A percentile compares a stretch with the other conserved stretches of the same genome.
phyloP scores from a whole-genome alignment of 805 yeast genomes.

The Candida xiaguanensis region DNA sequence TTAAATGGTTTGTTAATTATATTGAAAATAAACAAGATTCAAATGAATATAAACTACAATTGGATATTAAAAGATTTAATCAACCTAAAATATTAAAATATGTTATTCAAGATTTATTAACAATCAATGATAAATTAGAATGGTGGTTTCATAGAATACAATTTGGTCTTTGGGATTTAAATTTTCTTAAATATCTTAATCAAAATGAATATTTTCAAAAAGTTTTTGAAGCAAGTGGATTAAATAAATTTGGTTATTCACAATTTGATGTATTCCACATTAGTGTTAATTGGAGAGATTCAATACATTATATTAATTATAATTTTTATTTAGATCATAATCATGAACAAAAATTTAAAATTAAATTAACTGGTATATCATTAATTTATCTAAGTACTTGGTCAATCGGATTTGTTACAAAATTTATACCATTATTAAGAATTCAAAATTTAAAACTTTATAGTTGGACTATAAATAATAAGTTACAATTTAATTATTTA shows the following conservation, averaged over 20 bases:
- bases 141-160: slow-evolving; percentile 39
- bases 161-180: slow-evolving; percentile 40
- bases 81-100: slow-evolving; percentile 30
- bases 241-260: slow-evolving; percentile 15
- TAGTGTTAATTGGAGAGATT: slow-evolving; percentile 29
- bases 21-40: slow-evolving; percentile 12
- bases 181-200: slow-evolving; percentile 34
- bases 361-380: slow-evolving; percentile 34
- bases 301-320: slow-evolving; percentile 30
- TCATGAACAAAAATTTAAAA: slow-evolving; percentile 19
- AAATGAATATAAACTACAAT: slow-evolving; percentile 27
- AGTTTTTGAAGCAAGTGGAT: slow-evolving; percentile 13
- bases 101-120: slow-evolving; percentile 26
- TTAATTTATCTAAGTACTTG: slow-evolving; percentile 36
- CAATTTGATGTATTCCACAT: slow-evolving; percentile 36
- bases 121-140: slow-evolving; percentile 23
- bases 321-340: slow-evolving; percentile 25
- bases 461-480: slow-evolving; percentile 39
- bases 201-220: slow-evolving; percentile 34
- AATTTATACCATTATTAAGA: slow-evolving; percentile 34
- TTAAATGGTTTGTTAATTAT: slow-evolving; percentile 28
- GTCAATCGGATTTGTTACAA: slow-evolving; percentile 30
- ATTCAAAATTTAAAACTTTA: slow-evolving; percentile 29
- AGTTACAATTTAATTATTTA: slow-evolving; percentile 33
- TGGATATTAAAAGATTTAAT: slow-evolving; percentile 39